phyloP scores from a whole-genome alignment of 2,329 filamentous ascomycete genomes.

The Acrocalymma vagum region DNA sequence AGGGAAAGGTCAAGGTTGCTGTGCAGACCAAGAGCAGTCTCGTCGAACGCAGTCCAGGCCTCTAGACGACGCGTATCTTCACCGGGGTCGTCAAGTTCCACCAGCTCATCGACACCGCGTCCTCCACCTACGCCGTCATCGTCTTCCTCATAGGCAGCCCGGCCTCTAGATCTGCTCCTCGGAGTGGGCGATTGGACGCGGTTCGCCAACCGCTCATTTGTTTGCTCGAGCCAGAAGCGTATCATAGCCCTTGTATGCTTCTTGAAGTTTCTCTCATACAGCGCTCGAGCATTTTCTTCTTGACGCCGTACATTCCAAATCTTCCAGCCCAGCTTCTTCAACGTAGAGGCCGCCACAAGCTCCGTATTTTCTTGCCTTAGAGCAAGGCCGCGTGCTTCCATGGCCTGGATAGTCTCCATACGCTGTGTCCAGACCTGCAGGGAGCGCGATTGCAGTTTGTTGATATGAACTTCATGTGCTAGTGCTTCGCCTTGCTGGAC shows the following conservation, averaged over 20 bases:
- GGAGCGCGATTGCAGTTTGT: constrained; percentile 40
- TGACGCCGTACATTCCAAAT: constrained; percentile 63
- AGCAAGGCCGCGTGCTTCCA: constrained; percentile 54
- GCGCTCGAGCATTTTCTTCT: constrained; percentile 60
- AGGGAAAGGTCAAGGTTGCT: constrained; percentile 39
- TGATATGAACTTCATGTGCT: constrained; percentile 30
- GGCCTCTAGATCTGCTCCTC: constrained; percentile 19
- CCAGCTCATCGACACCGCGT: constrained; percentile 2
- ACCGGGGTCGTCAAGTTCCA: constrained; percentile 16
- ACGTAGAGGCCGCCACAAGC: constrained; percentile 54
- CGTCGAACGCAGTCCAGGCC: constrained; percentile 50
- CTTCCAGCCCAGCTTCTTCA: constrained; percentile 66
- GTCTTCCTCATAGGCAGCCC: constrained; percentile 9
- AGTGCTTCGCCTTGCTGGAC: constrained; percentile 27
- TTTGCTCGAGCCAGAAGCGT: constrained; percentile 62
- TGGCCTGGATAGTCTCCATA: constrained; percentile 28
- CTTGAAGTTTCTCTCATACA: constrained; percentile 61
- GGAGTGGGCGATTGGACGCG: constrained; percentile 34
- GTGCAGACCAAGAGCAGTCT: constrained; percentile 34
- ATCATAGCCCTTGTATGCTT: constrained; percentile 65
- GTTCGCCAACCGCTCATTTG: constrained; percentile 38
- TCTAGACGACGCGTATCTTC: constrained; percentile 44
- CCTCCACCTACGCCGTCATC: constrained; percentile 1
- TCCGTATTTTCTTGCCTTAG: constrained; percentile 58
- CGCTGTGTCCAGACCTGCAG: constrained; percentile 38